Percentiles rank a stretch among this genome's conserved stretches.
phyloP scores from a whole-genome alignment of 192 early-diverging fungal species.

The Coemansia brasiliensis region DNA sequence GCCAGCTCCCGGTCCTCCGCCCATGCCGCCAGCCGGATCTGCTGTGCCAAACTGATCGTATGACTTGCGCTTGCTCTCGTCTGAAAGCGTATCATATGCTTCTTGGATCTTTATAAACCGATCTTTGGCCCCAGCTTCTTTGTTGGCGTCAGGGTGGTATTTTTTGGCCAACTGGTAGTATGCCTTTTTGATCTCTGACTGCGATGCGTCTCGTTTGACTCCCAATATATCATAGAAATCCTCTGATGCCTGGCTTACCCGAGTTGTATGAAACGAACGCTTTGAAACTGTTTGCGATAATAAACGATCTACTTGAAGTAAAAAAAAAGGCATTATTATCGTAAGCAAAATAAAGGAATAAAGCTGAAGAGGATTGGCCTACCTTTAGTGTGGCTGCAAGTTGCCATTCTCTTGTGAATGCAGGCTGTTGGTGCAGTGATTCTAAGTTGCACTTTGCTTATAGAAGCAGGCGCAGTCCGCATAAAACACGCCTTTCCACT shows the following conservation, averaged over 20 bases:
- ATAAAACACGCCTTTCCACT: constrained; percentile 7
- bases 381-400: not conserved
- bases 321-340: not conserved
- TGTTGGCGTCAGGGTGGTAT: constrained; percentile 98
- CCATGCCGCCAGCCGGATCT: constrained; percentile 46
- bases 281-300: not conserved
- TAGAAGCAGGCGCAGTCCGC: not conserved
- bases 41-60: constrained; percentile 90
- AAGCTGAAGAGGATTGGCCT: not conserved
- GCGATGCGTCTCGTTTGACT: constrained; percentile 73
- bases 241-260: constrained; percentile 41
- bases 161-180: constrained; percentile 97
- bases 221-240: constrained; percentile 89
- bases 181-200: constrained; percentile 92
- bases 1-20: constrained; percentile 51
- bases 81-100: constrained; percentile 94
- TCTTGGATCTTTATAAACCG: constrained; percentile 98
- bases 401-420: not conserved
- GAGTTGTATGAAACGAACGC: constrained; percentile 42
- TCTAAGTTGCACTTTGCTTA: not conserved
- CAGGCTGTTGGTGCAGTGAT: not conserved
- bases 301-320: not conserved
- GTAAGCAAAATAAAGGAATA: not conserved
- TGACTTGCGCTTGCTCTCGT: constrained; percentile 84
- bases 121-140: constrained; percentile 86